Conservation (phyloP, 2,329 filamentous ascomycete genomes). For the Periconia sp. region DNA sequence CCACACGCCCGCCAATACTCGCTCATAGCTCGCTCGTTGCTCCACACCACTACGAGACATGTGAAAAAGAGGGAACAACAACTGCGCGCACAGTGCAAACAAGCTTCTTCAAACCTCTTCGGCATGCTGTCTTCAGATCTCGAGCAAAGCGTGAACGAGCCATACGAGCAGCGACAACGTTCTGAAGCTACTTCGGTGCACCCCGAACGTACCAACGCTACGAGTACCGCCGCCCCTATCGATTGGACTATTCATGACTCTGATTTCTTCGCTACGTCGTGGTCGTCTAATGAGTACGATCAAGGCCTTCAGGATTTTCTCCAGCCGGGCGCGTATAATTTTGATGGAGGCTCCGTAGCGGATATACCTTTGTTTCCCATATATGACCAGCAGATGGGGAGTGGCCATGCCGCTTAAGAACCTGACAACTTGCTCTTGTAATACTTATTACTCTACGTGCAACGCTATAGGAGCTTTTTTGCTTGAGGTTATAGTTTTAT, state of each 20-base stretch:
- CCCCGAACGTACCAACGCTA: neutral
- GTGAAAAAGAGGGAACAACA: slow-evolving; percentile 25
- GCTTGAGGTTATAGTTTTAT: too few relatives aligned
- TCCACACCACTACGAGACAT: slow-evolving; percentile 26
- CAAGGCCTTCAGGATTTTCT: slow-evolving; percentile 34
- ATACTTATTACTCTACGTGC: too few relatives aligned
- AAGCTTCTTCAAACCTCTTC: slow-evolving; percentile 33
- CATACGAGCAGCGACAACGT: neutral
- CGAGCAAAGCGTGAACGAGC: neutral
- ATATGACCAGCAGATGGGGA: slow-evolving; percentile 23
- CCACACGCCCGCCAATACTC: slow-evolving; percentile 36
- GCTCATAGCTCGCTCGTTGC: slow-evolving; percentile 25
- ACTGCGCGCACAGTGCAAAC: slow-evolving; percentile 24
- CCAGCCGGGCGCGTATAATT: slow-evolving; percentile 31
- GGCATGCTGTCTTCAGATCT: slow-evolving; percentile 22
- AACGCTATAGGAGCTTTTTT: too few relatives aligned
- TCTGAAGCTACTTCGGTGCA: slow-evolving; percentile 6
- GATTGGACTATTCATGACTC: slow-evolving; percentile 38
- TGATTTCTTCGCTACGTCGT: slow-evolving; percentile 33
- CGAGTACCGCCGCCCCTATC: slow-evolving; percentile 13
- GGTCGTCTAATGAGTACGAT: slow-evolving; percentile 30
- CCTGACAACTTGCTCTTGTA: too few relatives aligned
- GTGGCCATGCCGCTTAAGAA: neutral
- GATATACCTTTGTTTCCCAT: slow-evolving; percentile 37
- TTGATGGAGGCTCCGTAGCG: slow-evolving; percentile 30